Conservation (phyloP, 306 rosid genomes). For the Calophaca sinica region DNA sequence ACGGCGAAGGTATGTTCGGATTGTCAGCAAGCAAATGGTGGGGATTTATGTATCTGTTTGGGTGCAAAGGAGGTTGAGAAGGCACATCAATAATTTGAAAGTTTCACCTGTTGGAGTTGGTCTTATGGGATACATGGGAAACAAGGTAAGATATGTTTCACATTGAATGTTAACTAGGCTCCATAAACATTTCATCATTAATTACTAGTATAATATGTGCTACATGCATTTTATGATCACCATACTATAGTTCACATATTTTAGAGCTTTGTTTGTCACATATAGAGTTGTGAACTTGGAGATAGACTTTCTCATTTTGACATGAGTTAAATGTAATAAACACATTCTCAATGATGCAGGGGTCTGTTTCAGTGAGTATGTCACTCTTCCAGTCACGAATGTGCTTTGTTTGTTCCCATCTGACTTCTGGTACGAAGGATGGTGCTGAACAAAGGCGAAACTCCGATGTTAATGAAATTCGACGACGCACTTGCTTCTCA, state of each 20-base stretch:
- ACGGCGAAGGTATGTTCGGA: slow-evolving; percentile 68
- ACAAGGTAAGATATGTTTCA: slow-evolving; percentile 70
- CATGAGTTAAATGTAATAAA: too few relatives aligned
- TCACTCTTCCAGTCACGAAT: slow-evolving; percentile 86
- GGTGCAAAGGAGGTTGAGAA: slow-evolving; percentile 90
- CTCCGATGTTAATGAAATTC: slow-evolving; percentile 81
- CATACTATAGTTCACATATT: too few relatives aligned
- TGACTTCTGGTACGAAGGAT: slow-evolving; percentile 92
- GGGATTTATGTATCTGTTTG: slow-evolving; percentile 92
- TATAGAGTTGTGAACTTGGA: too few relatives aligned
- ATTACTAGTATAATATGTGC: not conserved
- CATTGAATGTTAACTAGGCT: slow-evolving; percentile 23
- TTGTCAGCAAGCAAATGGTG: slow-evolving; percentile 98
- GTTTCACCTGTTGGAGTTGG: slow-evolving; percentile 98
- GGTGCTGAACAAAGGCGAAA: slow-evolving; percentile 88
- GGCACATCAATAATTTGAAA: slow-evolving; percentile 81
- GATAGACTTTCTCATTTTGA: too few relatives aligned
- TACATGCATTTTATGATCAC: slow-evolving; percentile 8
- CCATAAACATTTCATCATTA: not conserved
- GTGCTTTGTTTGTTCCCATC: slow-evolving; percentile 97
- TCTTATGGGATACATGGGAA: slow-evolving; percentile 99
- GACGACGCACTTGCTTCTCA: slow-evolving; percentile 81
- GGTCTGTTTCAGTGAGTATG: slow-evolving; percentile 96
- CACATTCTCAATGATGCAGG: slow-evolving; percentile 64
- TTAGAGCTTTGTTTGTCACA: too few relatives aligned